Evolutionary conservation across 2,329 filamentous ascomycete genomes (phyloP).

Genomic region (Aspergillus novoparasiticus): DNA sequence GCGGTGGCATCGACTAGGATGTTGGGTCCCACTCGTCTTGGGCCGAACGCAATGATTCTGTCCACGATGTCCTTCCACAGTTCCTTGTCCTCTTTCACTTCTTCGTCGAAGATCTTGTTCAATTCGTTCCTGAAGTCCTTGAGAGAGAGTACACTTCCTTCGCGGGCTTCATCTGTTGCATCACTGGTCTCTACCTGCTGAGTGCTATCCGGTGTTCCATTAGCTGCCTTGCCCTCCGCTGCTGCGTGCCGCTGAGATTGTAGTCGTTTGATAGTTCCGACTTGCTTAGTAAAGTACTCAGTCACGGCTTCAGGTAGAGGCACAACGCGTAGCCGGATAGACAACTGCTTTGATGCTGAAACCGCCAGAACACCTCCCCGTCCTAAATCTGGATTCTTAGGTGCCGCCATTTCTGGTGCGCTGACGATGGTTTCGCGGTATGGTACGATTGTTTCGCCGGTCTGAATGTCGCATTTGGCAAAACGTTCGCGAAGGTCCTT

Average conservation of each 20-base stretch:
- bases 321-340: constrained; percentile 72
- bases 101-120: constrained; percentile 63
- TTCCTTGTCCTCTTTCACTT: constrained; percentile 72
- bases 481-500: constrained; percentile 93
- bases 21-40: constrained; percentile 82
- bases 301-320: constrained; percentile 79
- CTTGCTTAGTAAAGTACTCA: constrained; percentile 81
- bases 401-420: constrained; percentile 87
- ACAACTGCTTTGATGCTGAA: constrained; percentile 85
- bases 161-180: constrained; percentile 55
- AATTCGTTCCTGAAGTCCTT: constrained; percentile 79
- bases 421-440: constrained; percentile 90
- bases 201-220: constrained; percentile 42
- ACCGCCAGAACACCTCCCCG: constrained; percentile 75
- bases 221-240: constrained; percentile 42
- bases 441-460: constrained; percentile 90
- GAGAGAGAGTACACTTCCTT: constrained; percentile 65
- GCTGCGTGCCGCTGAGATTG: constrained; percentile 69
- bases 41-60: constrained; percentile 87
- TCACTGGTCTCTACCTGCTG: constrained; percentile 53
- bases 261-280: constrained; percentile 74
- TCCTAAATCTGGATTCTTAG: constrained; percentile 81
- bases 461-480: constrained; percentile 91
- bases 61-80: constrained; percentile 76
- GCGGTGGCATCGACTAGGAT: constrained; percentile 82